Percentiles rank a stretch among this genome's conserved stretches.
phyloP scores from a whole-genome alignment of 2,329 filamentous ascomycete genomes.

The Rasamsonia emersonii region DNA sequence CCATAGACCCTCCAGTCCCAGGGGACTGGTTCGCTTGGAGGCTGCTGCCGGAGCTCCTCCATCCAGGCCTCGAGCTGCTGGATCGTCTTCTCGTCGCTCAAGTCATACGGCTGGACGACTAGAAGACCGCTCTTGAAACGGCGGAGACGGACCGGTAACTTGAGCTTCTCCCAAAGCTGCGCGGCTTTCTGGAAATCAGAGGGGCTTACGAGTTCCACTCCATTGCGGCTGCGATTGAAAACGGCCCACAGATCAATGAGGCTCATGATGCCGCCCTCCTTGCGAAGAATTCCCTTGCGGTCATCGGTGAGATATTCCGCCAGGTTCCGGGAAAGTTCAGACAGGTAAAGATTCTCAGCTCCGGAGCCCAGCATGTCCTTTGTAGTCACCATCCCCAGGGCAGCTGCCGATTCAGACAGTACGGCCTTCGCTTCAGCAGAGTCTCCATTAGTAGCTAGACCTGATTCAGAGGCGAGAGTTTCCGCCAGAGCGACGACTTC shows the following conservation, averaged over 20 bases:
- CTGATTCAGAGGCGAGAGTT: conserved; percentile 64
- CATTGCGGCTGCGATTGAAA: conserved; percentile 87
- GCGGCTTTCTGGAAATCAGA: conserved; percentile 87
- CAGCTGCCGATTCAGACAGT: conserved; percentile 71
- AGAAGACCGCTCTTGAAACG: conserved; percentile 91
- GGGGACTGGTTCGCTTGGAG: conserved; percentile 53
- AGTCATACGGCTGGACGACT: conserved; percentile 80
- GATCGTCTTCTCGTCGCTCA: conserved; percentile 85
- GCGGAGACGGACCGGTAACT: conserved; percentile 74
- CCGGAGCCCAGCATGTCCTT: conserved; percentile 85
- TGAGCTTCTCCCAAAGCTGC: conserved; percentile 76
- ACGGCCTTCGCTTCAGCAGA: conserved; percentile 64
- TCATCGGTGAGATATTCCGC: conserved; percentile 89
- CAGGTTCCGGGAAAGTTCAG: conserved; percentile 72
- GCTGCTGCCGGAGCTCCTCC: conserved; percentile 58
- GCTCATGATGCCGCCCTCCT: conserved; percentile 78
- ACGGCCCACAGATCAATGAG: conserved; percentile 88
- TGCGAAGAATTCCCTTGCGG: conserved; percentile 63
- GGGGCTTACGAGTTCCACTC: conserved; percentile 88
- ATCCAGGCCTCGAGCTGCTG: conserved; percentile 69
- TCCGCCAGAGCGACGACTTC: conserved; percentile 92
- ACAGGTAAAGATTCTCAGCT: conserved; percentile 78
- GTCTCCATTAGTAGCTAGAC: conserved; percentile 48
- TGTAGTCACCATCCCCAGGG: conserved; percentile 83
- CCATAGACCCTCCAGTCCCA: conserved; percentile 78